Evolutionary conservation across 108 stramenopile genomes (phyloP), one percentile per base, ranked within the genome.

Genomic region (Schizochytrium sp.): DNA sequence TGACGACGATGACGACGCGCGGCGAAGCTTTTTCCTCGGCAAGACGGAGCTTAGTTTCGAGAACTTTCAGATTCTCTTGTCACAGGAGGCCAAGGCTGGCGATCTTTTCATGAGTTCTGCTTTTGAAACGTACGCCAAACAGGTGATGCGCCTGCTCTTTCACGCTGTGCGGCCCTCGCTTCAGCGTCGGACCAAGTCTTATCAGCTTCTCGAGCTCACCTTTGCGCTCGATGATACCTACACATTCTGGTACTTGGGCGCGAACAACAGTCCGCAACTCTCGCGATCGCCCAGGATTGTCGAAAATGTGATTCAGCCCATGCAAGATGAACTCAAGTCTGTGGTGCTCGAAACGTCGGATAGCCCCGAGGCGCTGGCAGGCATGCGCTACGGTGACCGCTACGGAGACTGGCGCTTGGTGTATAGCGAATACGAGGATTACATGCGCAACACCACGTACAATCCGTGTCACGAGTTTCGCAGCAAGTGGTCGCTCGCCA

Each of bases 81-180:
- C 76, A 6, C 76, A 83, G 23, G 76, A 83, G 51, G 51, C 76
- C 12, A 83, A 83, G 23, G 6, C 76, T 6, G 76, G 76, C 48
- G 76, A 83, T 53, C 76, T 25, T 23, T 83, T 83, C 28, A 83
- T 83, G 76, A 53, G 23, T 18, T 83, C 76, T 34, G 76, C 76
- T 12, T 83, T 83, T 53, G 76, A 83, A 45, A 83, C 76, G 76
- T 83, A 83, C 76, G 76, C 76, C 25, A 83, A 83, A 45, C 76
- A 83, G 76, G 76, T 83, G 10, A 83, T 83, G 76, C 76, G 76
- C 25, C 51, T 83, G 3, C 51, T 83, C 45, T 83, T 83, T 34
- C 76, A 83, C 5, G 76, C 76, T 12, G 76, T 83, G 18, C 76
- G 51, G 19, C 76, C 76, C 51, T 53, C 45, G 25, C 23, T 83